A percentile compares a stretch with the other conserved stretches of the same genome.
These are phyloP conservation scores for Stromatinia cepivora DNA, from an alignment of 2,329 filamentous ascomycete genomes.

Conservation along the genomic window DNA sequence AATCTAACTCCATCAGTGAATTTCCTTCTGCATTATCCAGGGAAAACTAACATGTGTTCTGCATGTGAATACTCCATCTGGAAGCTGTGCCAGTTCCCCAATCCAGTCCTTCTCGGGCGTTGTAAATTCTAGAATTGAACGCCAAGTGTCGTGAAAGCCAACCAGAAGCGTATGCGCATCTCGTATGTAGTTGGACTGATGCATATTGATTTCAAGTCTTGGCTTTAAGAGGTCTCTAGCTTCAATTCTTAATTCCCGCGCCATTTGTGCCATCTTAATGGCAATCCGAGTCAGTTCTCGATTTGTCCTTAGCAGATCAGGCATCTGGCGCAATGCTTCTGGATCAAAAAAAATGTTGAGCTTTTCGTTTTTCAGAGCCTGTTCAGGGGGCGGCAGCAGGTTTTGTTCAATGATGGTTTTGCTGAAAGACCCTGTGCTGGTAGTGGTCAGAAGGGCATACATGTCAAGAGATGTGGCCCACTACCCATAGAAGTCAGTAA, in stretches of 20 bases:
- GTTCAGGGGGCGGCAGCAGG: conserved; percentile 46
- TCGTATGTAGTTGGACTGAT: not conserved
- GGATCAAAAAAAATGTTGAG: not conserved
- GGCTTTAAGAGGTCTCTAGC: not conserved
- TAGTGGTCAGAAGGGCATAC: conserved; percentile 55
- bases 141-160: not conserved
- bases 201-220: not conserved
- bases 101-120: not conserved
- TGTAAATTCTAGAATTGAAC: not conserved
- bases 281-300: conserved; percentile 35
- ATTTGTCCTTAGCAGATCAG: conserved; percentile 24
- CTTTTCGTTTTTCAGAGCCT: not conserved
- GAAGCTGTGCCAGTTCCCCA: conserved; percentile 3
- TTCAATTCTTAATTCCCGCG: conserved; percentile 31
- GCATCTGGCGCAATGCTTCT: not conserved
- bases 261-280: conserved; percentile 29
- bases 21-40: not conserved
- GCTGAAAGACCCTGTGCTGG: conserved; percentile 52
- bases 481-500: conserved; percentile 29
- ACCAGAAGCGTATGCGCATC: not conserved
- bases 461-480: conserved; percentile 55
- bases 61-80: not conserved
- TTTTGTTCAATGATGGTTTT: conserved; percentile 48
- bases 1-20: conserved; percentile 38
- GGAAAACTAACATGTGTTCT: conserved; percentile 9